A percentile compares a stretch with the other conserved stretches of the same genome.
Conservation (phyloP, 148 eudicot genomes). For the Limonium bicolor region DNA sequence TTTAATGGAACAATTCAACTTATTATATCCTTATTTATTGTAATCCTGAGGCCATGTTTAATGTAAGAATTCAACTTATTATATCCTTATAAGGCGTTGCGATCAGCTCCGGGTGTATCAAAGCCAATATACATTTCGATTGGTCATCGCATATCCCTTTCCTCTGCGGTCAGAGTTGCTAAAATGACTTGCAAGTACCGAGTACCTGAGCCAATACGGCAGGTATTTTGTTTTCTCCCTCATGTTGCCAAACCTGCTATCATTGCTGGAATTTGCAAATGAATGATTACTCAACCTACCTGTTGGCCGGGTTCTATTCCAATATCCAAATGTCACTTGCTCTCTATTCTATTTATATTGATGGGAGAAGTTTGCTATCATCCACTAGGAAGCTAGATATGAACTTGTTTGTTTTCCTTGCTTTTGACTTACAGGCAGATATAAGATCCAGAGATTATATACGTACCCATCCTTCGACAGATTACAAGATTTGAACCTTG, state of each 20-base stretch:
- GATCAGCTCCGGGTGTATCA: slow-evolving; percentile 33
- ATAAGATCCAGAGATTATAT: slow-evolving; percentile 59
- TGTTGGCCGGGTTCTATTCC: no score
- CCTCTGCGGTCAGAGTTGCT: slow-evolving; percentile 48
- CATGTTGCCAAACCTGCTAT: no score
- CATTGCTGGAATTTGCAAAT: no score
- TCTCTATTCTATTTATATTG: not conserved
- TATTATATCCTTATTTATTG: no score
- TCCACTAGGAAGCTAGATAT: not conserved
- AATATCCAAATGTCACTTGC: not conserved
- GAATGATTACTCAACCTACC: no score
- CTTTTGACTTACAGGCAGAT: slow-evolving; percentile 38
- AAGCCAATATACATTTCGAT: slow-evolving; percentile 82
- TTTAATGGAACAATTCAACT: no score
- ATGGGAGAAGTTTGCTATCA: not conserved
- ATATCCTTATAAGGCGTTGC: no score
- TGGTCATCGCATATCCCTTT: slow-evolving; percentile 85
- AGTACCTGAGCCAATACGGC: slow-evolving; percentile 87
- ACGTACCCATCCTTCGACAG: slow-evolving; percentile 18
- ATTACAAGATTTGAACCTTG: not conserved
- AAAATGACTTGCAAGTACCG: slow-evolving; percentile 63
- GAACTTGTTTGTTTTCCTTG: not conserved
- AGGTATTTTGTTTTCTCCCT: slow-evolving; percentile 31
- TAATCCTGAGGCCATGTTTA: no score
- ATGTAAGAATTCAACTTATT: no score